Evolutionary conservation across 192 early-diverging fungal genomes (phyloP).

Genomic region (Podila minutissima): DNA sequence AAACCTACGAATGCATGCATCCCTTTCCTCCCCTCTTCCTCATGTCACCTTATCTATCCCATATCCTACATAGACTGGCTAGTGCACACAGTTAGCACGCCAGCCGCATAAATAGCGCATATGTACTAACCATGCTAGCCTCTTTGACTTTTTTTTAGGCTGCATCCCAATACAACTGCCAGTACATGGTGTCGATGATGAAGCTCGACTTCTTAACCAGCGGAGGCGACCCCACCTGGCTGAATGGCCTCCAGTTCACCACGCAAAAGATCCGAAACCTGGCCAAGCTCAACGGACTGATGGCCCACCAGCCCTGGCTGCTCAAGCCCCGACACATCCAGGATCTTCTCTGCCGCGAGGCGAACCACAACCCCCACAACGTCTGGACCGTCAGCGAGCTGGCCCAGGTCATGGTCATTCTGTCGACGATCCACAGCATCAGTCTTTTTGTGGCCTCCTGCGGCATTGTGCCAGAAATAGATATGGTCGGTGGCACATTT

Average conservation of each 20-base stretch:
- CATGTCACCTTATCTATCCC: too few species aligned
- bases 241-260: conserved; percentile 54
- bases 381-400: conserved; percentile 65
- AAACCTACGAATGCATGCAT: too few species aligned
- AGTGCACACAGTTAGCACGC: too few species aligned
- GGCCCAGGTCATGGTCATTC: conserved; percentile 60
- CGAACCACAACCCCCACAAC: conserved; percentile 52
- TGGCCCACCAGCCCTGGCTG: conserved; percentile 68
- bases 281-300: conserved; percentile 48
- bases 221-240: conserved; percentile 64
- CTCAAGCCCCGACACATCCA: conserved; percentile 51
- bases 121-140: background rate
- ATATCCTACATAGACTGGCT: too few species aligned
- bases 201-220: conserved; percentile 60
- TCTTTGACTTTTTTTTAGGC: conserved; percentile 44
- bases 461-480: conserved; percentile 66
- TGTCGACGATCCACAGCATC: conserved; percentile 61
- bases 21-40: too few species aligned
- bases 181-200: conserved; percentile 61
- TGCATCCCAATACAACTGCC: conserved; percentile 62
- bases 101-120: background rate
- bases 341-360: conserved; percentile 48
- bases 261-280: conserved; percentile 62
- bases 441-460: conserved; percentile 63
- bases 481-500: conserved; percentile 60